A percentile compares a stretch with the other conserved stretches of the same genome.
Conservation (phyloP, 352 stramenopile species). For the Globisporangium nodosum region DNA sequence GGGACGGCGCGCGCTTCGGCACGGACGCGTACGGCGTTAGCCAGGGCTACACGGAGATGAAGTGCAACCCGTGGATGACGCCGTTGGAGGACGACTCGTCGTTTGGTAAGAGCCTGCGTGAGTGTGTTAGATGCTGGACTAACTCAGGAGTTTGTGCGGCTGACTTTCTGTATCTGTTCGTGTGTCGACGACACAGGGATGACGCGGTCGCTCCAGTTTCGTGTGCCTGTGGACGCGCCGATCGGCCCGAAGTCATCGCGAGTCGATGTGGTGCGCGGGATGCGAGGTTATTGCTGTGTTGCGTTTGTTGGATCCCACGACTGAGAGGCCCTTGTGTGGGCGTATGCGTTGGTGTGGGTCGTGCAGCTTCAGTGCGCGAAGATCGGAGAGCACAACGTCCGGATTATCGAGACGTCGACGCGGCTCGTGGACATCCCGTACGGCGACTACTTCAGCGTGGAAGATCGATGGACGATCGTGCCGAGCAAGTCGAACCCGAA, state of each 20-base stretch:
- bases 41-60: conserved; percentile 70
- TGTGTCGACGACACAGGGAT: conserved; percentile 21
- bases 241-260: conserved; percentile 78
- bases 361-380: conserved; percentile 65
- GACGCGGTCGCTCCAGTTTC: conserved; percentile 69
- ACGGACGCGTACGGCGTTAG: conserved; percentile 55
- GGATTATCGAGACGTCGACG: conserved; percentile 71
- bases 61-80: conserved; percentile 58
- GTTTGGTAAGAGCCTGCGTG: conserved; percentile 18
- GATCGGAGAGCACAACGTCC: conserved; percentile 26
- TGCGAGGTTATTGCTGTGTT: not conserved
- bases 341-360: not conserved
- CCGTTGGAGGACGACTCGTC: conserved; percentile 33
- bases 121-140: not conserved
- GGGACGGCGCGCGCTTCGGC: conserved; percentile 63
- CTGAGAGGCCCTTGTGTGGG: not conserved
- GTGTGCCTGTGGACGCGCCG: conserved; percentile 67
- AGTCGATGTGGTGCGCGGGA: conserved; percentile 56
- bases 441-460: conserved; percentile 84
- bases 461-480: conserved; percentile 78
- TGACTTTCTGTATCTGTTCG: not conserved
- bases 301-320: not conserved
- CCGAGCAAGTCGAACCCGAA: conserved; percentile 29
- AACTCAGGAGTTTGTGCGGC: not conserved
- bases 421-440: conserved; percentile 81